Percentiles rank a stretch among this genome's conserved stretches.
phyloP scores from a whole-genome alignment of 495 filamentous ascomycete species.

The Penicillium desertorum region DNA sequence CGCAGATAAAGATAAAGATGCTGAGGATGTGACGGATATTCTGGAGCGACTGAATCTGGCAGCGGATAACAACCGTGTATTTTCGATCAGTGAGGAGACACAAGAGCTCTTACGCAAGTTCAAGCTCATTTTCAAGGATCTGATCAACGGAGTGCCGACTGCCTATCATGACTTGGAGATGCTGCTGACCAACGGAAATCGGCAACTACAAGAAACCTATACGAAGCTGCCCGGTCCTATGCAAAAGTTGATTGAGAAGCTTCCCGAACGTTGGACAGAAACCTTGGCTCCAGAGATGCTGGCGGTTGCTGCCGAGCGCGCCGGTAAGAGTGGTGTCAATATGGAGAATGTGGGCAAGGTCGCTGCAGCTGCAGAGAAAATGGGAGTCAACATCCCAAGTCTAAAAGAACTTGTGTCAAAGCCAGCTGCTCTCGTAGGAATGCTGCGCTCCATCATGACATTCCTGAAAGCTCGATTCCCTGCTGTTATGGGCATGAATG shows the following conservation, averaged over 20 bases:
- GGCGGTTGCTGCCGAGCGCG: slow-evolving; percentile 68
- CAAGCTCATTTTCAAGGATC: slow-evolving; percentile 82
- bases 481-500: slow-evolving; percentile 78
- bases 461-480: slow-evolving; percentile 83
- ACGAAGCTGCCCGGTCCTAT: slow-evolving; percentile 73
- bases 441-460: slow-evolving; percentile 83
- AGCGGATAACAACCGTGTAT: slow-evolving; percentile 73
- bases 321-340: slow-evolving; percentile 64
- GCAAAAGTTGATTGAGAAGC: slow-evolving; percentile 81
- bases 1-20: slow-evolving; percentile 56
- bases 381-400: slow-evolving; percentile 54
- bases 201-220: slow-evolving; percentile 72
- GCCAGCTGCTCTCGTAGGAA: slow-evolving; percentile 74
- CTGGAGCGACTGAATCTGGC: slow-evolving; percentile 79
- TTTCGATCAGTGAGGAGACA: slow-evolving; percentile 78
- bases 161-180: slow-evolving; percentile 85
- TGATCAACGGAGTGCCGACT: slow-evolving; percentile 88
- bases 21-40: slow-evolving; percentile 70
- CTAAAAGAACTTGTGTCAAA: slow-evolving; percentile 82
- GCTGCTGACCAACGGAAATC: slow-evolving; percentile 78
- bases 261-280: slow-evolving; percentile 78
- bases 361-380: slow-evolving; percentile 51
- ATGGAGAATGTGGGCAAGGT: slow-evolving; percentile 51
- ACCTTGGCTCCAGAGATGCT: slow-evolving; percentile 76
- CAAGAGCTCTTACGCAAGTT: slow-evolving; percentile 79